Percentiles rank a stretch among this genome's conserved stretches.
phyloP scores from a whole-genome alignment of 2,329 filamentous ascomycete species.

The Hirsutella minnesotensis region DNA sequence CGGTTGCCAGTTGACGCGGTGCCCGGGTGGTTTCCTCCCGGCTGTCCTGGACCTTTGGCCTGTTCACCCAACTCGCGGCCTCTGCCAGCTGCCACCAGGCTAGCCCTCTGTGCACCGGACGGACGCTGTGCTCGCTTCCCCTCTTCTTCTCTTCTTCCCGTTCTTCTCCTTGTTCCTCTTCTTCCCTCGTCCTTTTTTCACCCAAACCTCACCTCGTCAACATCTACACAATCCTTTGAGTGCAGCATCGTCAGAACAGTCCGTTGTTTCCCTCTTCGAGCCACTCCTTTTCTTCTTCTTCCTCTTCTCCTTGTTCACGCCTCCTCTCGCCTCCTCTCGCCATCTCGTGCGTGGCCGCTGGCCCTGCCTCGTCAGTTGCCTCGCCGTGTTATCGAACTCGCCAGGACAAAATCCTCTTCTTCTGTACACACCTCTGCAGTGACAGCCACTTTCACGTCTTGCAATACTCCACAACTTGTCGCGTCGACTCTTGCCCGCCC shows the following conservation, averaged over 20 bases:
- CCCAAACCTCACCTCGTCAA: slow-evolving; percentile 1
- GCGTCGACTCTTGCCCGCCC: neutral
- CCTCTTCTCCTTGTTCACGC: slow-evolving; percentile 2
- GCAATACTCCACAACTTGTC: neutral
- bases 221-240: slow-evolving; percentile 3
- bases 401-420: too few species aligned
- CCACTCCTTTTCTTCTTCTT: slow-evolving; percentile 2
- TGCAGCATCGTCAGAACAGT: slow-evolving; percentile 1
- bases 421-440: too few species aligned
- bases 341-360: neutral
- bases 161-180: neutral
- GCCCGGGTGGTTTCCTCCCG: too few species aligned
- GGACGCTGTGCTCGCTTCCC: neutral
- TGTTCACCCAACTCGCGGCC: too few species aligned
- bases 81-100: neutral
- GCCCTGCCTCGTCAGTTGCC: too few species aligned
- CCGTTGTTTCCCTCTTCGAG: neutral
- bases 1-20: too few species aligned
- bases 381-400: too few species aligned
- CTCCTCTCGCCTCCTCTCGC: neutral
- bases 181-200: neutral
- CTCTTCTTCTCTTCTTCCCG: slow-evolving; percentile 1
- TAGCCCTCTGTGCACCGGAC: too few species aligned
- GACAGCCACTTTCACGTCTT: neutral
- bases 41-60: too few species aligned